Percentiles rank a stretch among this genome's conserved stretches.
phyloP scores from a whole-genome alignment of 257 asterid genomes.

The Verbascum thapsus region DNA sequence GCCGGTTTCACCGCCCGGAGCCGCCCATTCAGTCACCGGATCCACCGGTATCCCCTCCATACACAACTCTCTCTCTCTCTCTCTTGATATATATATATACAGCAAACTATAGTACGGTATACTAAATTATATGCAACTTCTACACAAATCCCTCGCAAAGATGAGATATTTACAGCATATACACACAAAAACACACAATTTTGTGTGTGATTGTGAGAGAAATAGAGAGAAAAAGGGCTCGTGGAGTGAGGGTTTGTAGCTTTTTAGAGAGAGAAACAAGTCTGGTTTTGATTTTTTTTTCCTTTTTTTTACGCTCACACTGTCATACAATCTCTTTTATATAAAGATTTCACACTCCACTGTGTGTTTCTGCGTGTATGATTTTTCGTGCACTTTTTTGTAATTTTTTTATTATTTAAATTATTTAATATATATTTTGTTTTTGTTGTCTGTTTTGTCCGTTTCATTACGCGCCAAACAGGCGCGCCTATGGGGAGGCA shows the following conservation, averaged over 20 bases:
- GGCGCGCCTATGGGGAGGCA: constrained; percentile 29
- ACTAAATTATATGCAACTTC: constrained; percentile 5
- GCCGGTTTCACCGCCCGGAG: constrained; percentile 63
- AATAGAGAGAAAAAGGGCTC: constrained; percentile 25
- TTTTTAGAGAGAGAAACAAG: constrained; percentile 26
- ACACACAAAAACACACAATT: constrained; percentile 20
- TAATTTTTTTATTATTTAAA: neutral
- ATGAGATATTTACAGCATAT: constrained; percentile 27
- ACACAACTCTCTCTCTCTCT: constrained; percentile 20
- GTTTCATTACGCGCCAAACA: constrained; percentile 42
- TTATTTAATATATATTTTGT: neutral
- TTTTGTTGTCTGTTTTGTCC: constrained; percentile 19
- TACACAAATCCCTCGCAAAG: constrained; percentile 11
- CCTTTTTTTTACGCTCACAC: neutral
- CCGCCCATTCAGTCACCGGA: constrained; percentile 69
- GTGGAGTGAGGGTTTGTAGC: constrained; percentile 55
- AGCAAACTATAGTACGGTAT: constrained; percentile 13
- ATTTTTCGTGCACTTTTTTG: constrained; percentile 31
- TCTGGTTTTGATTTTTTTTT: constrained; percentile 23
- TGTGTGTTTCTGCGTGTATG: constrained; percentile 25
- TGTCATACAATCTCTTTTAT: constrained; percentile 29
- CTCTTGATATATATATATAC: constrained; percentile 25
- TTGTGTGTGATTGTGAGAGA: constrained; percentile 30
- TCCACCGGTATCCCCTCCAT: constrained; percentile 70
- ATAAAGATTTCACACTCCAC: constrained; percentile 24